Base-by-base conservation (phyloP, 768 basidiomycete species). In the Lactifluus subvellereus region DNA sequence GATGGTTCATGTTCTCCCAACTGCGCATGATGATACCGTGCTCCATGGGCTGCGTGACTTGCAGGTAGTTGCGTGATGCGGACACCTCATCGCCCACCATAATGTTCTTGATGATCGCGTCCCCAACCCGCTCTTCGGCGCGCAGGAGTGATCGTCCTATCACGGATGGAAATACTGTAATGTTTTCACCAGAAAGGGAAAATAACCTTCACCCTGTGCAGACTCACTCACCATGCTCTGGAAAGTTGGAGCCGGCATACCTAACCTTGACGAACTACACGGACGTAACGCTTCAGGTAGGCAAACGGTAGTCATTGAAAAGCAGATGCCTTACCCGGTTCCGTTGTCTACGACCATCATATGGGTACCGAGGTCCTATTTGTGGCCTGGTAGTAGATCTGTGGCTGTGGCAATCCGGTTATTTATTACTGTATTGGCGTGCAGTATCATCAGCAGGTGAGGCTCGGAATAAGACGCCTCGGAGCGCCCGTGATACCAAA, bases 21-120 rank as follows among this genome's bases (percentile, higher is more conserved):
- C 98, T 98, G 69, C 89, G 88, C 52, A 99, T 88, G 76, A 99
- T 98, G 47, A n/a, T n/a, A n/a, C 97, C 97, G 74, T 99, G 97
- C 73, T 99, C 97, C 91, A 99, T 94, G 1, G 97, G 97, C 71
- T 98, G 97, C 0, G 94, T 92, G 38, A 99, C 82, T 76, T 98
- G 95, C 47, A 99, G 86, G 77, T 90, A 98, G 73, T 91, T 95
- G 53, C 97, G 88, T 75, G 92, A 88, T 75, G 87, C 83, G 14
- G 91, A 91, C 30, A 96, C 97, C 73, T 97, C 92, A 79, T 98
- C 96, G 66, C 97, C 97, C 74, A 98, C n/a, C n/a, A n/a, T n/a
- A n/a, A n/a, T n/a, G n/a, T n/a, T n/a, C n/a, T n/a, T n/a, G n/a
- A n/a, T n/a, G n/a, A n/a, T n/a, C n/a, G n/a, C n/a, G n/a, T n/a